Evolutionary conservation across 768 basidiomycete species (phyloP).

Genomic region (Tulasnella sp.): DNA sequence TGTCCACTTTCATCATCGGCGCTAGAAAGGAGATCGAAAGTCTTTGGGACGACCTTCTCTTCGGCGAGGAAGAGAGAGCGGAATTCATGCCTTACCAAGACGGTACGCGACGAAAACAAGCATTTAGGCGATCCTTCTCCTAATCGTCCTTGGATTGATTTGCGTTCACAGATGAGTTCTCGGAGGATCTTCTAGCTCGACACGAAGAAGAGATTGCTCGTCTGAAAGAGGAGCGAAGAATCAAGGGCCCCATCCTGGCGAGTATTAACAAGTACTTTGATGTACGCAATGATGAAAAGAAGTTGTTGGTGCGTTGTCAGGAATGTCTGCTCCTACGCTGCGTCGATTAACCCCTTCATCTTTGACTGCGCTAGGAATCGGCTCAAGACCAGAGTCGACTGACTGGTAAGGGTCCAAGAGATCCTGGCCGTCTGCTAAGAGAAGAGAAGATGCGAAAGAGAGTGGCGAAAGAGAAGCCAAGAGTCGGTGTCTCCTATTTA

Average conservation of each 20-base stretch:
- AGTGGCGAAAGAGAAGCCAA: slow-evolving; percentile 86
- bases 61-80: slow-evolving; percentile 73
- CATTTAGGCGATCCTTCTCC: background rate
- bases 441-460: slow-evolving; percentile 98
- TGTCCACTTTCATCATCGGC: slow-evolving; percentile 77
- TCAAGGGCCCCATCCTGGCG: slow-evolving; percentile 70
- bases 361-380: slow-evolving; percentile 44
- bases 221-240: slow-evolving; percentile 75
- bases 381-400: slow-evolving; percentile 79
- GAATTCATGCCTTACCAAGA: slow-evolving; percentile 81
- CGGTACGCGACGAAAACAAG: slow-evolving; percentile 46
- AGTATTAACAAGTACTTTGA: slow-evolving; percentile 85
- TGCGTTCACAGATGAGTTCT: slow-evolving; percentile 66
- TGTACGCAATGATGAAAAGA: slow-evolving; percentile 84
- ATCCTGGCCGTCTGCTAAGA: slow-evolving; percentile 79
- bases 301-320: slow-evolving; percentile 52
- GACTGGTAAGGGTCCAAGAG: slow-evolving; percentile 72
- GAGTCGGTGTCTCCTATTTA: slow-evolving; percentile 51
- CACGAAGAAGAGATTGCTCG: slow-evolving; percentile 83
- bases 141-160: slow-evolving; percentile 8
- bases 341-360: background rate
- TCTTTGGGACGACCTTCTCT: slow-evolving; percentile 84
- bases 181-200: slow-evolving; percentile 77
- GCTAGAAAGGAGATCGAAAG: slow-evolving; percentile 75
- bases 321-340: background rate